Evolutionary conservation across 352 stramenopile genomes (phyloP).

Genomic region (Phytophthora constricta): DNA sequence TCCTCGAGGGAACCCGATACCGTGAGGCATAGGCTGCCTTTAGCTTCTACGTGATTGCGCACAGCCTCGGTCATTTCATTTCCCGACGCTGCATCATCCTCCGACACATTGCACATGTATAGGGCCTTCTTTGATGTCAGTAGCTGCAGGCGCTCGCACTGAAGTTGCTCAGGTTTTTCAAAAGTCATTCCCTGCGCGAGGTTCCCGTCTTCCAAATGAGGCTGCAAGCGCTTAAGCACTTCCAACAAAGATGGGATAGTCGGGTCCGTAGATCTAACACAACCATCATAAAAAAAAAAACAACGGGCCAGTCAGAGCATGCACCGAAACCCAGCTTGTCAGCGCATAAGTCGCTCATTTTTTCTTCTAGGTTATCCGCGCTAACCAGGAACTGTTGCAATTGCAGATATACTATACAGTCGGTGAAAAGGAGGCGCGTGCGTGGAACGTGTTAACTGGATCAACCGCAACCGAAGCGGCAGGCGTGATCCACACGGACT

Average conservation of each 20-base stretch:
- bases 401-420: slow-evolving; percentile 98
- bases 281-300: no score
- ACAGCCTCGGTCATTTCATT: slow-evolving; percentile 94
- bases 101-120: slow-evolving; percentile 97
- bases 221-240: slow-evolving; percentile 67
- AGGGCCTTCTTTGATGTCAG: slow-evolving; percentile 95
- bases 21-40: slow-evolving; percentile 74
- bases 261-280: slow-evolving; percentile 56
- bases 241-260: slow-evolving; percentile 56
- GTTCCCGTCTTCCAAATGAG: slow-evolving; percentile 87
- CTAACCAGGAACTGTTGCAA: slow-evolving; percentile 94
- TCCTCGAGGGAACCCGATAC: slow-evolving; percentile 85
- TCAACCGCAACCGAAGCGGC: slow-evolving; percentile 76
- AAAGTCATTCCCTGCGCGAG: slow-evolving; percentile 59
- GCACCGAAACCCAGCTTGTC: no score
- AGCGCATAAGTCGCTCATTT: slow-evolving; percentile 60
- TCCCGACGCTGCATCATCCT: slow-evolving; percentile 92
- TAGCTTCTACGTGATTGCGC: slow-evolving; percentile 63
- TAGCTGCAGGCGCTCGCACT: slow-evolving; percentile 84
- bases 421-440: slow-evolving; percentile 82
- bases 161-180: slow-evolving; percentile 84
- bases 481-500: slow-evolving; percentile 89
- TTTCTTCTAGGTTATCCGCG: slow-evolving; percentile 94
- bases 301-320: no score
- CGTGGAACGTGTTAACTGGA: slow-evolving; percentile 83